Conservation (phyloP, 2,329 filamentous ascomycete species). For the Escovopsis weberi region DNA sequence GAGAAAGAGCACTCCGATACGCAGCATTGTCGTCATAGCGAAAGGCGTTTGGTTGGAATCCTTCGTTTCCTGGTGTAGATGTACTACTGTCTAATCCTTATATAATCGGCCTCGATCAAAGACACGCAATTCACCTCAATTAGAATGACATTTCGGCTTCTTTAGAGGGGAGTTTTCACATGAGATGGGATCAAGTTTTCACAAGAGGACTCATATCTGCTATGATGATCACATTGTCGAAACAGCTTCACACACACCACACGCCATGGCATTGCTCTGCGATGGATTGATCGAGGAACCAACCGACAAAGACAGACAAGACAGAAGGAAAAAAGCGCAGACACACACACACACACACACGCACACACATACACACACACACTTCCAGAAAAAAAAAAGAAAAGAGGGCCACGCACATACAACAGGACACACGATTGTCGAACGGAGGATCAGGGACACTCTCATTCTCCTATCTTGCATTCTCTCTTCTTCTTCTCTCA, state of each 20-base stretch:
- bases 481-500: conserved; percentile 1
- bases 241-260: too few relatives aligned
- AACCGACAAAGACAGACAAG: too few relatives aligned
- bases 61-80: conserved; percentile 35
- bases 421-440: background rate
- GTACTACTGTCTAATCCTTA: conserved; percentile 37
- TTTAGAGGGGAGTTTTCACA: background rate
- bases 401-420: conserved; percentile 10
- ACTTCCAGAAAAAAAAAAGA: conserved; percentile 10
- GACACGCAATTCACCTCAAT: conserved; percentile 3
- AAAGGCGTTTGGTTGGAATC: conserved; percentile 38
- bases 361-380: too few relatives aligned
- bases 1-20: conserved; percentile 20
- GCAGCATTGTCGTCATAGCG: conserved; percentile 34
- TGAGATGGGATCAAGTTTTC: too few relatives aligned
- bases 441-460: conserved; percentile 8
- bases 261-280: too few relatives aligned
- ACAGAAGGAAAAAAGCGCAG: too few relatives aligned
- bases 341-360: too few relatives aligned
- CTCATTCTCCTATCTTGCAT: background rate
- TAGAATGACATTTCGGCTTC: background rate
- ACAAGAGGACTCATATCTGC: too few relatives aligned
- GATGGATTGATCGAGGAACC: too few relatives aligned
- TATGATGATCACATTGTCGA: too few relatives aligned
- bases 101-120: conserved; percentile 21